Evolutionary conservation across 2,329 filamentous ascomycete species (phyloP).

Genomic region (Hymenoscyphus scutula): DNA sequence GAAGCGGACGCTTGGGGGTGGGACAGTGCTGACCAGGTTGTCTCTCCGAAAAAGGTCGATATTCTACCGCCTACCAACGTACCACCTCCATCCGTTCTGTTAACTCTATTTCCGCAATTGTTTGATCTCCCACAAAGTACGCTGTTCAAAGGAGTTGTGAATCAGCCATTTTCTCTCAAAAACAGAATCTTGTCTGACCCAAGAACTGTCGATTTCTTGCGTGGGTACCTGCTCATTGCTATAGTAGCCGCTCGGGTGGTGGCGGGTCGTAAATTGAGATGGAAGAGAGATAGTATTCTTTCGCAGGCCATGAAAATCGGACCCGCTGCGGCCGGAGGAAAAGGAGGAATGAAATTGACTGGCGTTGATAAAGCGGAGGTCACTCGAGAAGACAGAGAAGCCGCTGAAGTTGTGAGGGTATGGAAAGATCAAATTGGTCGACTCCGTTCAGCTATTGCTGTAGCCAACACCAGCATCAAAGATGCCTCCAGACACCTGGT

Average conservation of each 20-base stretch:
- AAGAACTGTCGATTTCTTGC: conserved; percentile 60
- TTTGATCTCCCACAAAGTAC: conserved; percentile 63
- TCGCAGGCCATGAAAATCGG: conserved; percentile 86
- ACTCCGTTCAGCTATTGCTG: conserved; percentile 69
- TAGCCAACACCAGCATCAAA: conserved; percentile 50
- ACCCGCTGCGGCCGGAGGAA: conserved; percentile 67
- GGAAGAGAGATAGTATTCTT: conserved; percentile 85
- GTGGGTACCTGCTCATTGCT: conserved; percentile 60
- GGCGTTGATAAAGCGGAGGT: conserved; percentile 80
- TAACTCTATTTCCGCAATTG: conserved; percentile 72
- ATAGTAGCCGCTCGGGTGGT: conserved; percentile 76
- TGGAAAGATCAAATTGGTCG: conserved; percentile 77
- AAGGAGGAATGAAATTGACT: conserved; percentile 88
- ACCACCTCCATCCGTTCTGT: conserved; percentile 79
- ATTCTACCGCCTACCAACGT: conserved; percentile 61
- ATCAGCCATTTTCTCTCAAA: conserved; percentile 55
- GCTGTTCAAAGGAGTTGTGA: conserved; percentile 64
- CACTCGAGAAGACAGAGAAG: conserved; percentile 82
- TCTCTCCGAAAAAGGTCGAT: conserved; percentile 13
- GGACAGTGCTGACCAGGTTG: conserved; percentile 31
- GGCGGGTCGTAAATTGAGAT: conserved; percentile 79
- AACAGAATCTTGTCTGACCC: conserved; percentile 63
- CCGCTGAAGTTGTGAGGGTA: conserved; percentile 68
- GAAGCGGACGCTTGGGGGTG: conserved; percentile 36
- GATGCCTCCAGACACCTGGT: conserved; percentile 34